Evolutionary conservation across 2,329 filamentous ascomycete species (phyloP), one percentile per base, ranked within the genome.

Genomic region (Sporothrix curviconia): DNA sequence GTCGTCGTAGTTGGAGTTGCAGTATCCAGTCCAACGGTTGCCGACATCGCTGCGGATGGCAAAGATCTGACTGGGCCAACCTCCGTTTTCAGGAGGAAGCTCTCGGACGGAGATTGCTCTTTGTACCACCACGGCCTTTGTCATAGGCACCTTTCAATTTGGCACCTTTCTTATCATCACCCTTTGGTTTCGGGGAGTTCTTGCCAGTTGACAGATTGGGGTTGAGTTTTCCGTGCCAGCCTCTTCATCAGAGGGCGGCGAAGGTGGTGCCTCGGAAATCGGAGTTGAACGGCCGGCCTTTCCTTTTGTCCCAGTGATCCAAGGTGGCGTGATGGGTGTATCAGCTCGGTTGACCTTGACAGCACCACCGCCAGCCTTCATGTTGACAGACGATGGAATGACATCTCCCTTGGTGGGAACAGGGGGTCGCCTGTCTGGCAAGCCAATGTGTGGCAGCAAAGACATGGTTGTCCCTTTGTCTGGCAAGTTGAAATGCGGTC

Each of bases 391-490:
- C 17, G 43, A 14, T n/a, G 51, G 52, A 30, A 52, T 51, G 28
- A 14, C n/a, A 15, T 14, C 25, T 17, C 9, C 43, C 22, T 28
- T 53, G 11, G 2, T 11, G 1, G 17, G 7, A 15, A 22, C 6
- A n/a, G 70, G 68, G 0, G 69, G 71, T n/a, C 1, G 14, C 1
- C 2, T n/a, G 9, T 50, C 19, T 11, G 42, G 14, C 7, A 49
- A 43, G 14, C 2, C 3, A 1, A 71, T 49, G 8, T 64, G 64
- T 0, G 72, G 70, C 1, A 70, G 64, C 17, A 67, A 5, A 0
- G 66, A 56, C n/a, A 62, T 40, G 0, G 70, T 67, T 0, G 69
- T 71, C 4, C 1, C n/a, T 3, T 22, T 40, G 4, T 44, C 22
- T 7, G 47, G 15, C 3, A 52, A 34, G 7, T 12, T 2, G 1